Conservation (phyloP, 176 grass and related monocot genomes). For the Pontederia crassipes region DNA sequence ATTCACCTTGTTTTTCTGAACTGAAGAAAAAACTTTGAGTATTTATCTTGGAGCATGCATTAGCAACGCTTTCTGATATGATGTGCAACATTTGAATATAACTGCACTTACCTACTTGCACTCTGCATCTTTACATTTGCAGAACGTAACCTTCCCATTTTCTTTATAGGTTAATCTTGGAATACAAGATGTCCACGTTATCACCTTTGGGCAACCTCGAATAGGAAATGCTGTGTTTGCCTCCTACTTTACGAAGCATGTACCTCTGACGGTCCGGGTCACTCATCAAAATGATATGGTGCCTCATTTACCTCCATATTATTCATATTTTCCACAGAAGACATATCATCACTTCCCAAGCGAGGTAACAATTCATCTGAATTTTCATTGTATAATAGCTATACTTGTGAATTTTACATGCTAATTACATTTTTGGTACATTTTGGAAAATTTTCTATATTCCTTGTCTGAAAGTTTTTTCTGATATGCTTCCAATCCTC, state of each 20-base stretch:
- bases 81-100: no score
- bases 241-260: constrained; percentile 63
- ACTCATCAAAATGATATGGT: constrained; percentile 73
- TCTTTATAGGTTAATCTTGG: constrained; percentile 52
- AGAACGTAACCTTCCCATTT: not conserved
- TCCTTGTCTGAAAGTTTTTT: not conserved
- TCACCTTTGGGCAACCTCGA: constrained; percentile 84
- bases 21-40: no score
- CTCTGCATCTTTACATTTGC: no score
- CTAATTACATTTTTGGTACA: no score
- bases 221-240: constrained; percentile 78
- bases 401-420: no score
- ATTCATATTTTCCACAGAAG: constrained; percentile 60
- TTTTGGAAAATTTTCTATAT: not conserved
- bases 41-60: no score
- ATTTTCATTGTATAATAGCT: no score
- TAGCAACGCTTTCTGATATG: no score
- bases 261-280: constrained; percentile 65
- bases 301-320: constrained; percentile 85
- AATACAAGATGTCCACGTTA: constrained; percentile 50
- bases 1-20: no score
- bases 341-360: constrained; percentile 91
- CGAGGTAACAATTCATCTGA: constrained; percentile 37
- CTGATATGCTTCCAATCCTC: constrained; percentile 5
- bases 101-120: no score